Conservation (phyloP, 2,329 filamentous ascomycete genomes). For the Colletotrichum sp. region DNA sequence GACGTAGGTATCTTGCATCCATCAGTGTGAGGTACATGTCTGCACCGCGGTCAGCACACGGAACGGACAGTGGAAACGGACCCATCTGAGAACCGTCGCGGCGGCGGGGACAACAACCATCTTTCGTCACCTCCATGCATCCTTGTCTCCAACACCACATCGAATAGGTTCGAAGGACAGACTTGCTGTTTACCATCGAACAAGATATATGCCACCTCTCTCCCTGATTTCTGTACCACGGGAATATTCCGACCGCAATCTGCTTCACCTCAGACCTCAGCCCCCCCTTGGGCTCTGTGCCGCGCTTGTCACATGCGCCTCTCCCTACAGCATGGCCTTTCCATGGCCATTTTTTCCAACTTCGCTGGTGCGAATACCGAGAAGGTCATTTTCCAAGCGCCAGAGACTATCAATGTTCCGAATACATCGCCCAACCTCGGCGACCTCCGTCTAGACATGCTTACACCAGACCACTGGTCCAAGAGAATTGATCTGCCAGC, state of each 20-base stretch:
- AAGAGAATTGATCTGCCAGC: constrained; percentile 71
- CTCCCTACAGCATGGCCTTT: background rate
- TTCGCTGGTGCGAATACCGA: constrained; percentile 74
- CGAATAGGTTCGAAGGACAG: background rate
- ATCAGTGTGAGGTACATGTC: background rate
- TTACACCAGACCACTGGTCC: constrained; percentile 62
- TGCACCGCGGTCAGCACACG: background rate
- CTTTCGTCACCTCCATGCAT: background rate
- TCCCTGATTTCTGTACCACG: background rate
- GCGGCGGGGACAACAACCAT: background rate
- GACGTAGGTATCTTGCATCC: background rate
- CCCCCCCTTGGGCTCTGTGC: background rate
- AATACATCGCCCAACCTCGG: constrained; percentile 60
- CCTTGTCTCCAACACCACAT: background rate
- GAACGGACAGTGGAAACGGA: constrained; percentile 4
- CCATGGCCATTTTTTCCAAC: background rate
- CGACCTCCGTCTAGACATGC: constrained; percentile 66
- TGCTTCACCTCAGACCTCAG: background rate
- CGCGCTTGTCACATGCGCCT: background rate
- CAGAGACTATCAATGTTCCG: constrained; percentile 61
- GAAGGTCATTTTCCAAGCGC: constrained; percentile 87
- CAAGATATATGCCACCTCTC: background rate
- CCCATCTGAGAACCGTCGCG: constrained; percentile 4
- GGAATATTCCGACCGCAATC: background rate
- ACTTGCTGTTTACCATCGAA: background rate